Conservation (phyloP, 768 basidiomycete genomes). For the Tulasnella calospora region DNA sequence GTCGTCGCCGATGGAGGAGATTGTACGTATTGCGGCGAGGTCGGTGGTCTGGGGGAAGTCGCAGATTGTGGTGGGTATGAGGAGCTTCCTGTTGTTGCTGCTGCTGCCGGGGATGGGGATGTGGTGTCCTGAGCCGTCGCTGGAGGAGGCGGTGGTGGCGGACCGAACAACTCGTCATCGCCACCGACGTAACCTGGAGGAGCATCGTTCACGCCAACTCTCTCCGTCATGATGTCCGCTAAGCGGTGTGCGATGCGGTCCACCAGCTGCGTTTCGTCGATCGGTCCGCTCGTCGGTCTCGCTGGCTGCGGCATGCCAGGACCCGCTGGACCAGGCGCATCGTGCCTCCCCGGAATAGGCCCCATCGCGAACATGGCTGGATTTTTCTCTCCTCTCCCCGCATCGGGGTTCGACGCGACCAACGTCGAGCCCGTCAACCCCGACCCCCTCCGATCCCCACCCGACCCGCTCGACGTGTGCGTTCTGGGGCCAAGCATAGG, state of each 20-base stretch:
- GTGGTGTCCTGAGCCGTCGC: background rate
- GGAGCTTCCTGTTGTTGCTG: background rate
- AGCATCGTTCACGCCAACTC: background rate
- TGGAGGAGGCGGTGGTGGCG: background rate
- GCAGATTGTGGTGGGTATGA: background rate
- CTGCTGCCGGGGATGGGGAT: background rate
- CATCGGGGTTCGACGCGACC: background rate
- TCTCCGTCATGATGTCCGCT: conserved; percentile 17
- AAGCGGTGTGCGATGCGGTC: conserved; percentile 13
- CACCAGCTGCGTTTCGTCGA: conserved; percentile 1
- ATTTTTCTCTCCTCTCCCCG: background rate
- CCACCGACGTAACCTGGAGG: conserved; percentile 1
- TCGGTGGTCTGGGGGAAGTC: background rate
- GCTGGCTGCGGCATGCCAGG: background rate
- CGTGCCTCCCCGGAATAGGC: background rate
- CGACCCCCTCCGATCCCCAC: background rate
- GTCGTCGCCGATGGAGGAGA: background rate
- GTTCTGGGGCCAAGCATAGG: background rate
- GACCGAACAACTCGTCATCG: background rate
- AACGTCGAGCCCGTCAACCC: background rate
- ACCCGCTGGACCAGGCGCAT: background rate
- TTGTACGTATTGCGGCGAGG: background rate
- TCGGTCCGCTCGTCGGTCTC: background rate
- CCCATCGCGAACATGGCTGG: background rate
- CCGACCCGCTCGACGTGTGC: background rate